Conservation (phyloP, 306 rosid species). For the Astragalus glycyphyllos region DNA sequence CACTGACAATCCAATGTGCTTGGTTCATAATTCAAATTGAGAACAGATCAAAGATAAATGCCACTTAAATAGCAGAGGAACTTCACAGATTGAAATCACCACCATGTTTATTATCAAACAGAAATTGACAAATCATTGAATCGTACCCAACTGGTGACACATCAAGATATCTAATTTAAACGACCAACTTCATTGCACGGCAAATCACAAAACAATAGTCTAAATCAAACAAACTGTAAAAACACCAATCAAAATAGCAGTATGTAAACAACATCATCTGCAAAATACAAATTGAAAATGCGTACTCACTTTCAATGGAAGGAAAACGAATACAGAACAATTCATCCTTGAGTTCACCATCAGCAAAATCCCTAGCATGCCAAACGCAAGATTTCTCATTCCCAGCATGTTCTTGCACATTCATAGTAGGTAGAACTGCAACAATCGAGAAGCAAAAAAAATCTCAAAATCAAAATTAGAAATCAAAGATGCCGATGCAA, state of each 20-base stretch:
- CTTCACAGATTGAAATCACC: background rate
- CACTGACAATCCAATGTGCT: background rate
- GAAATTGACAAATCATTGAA: background rate
- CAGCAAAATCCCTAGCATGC: slow-evolving; percentile 96
- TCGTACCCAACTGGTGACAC: background rate
- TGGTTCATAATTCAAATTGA: background rate
- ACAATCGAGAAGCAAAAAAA: background rate
- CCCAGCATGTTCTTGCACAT: slow-evolving; percentile 94
- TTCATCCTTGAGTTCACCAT: slow-evolving; percentile 94
- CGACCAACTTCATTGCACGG: background rate
- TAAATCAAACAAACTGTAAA: background rate
- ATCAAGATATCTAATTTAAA: background rate
- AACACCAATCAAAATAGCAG: background rate
- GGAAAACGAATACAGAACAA: slow-evolving; percentile 96
- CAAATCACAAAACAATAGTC: background rate
- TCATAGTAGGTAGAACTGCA: slow-evolving; percentile 75
- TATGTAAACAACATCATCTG: background rate
- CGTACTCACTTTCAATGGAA: slow-evolving; percentile 84
- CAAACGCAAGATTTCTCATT: slow-evolving; percentile 94
- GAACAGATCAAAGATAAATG: background rate
- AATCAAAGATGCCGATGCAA: background rate
- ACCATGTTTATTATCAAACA: background rate
- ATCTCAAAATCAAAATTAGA: slow-evolving; percentile 1
- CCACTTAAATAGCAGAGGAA: background rate
- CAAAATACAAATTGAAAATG: background rate